Conservation (phyloP, 371 early-diverging fungal species). For the Mucor ambiguus region DNA sequence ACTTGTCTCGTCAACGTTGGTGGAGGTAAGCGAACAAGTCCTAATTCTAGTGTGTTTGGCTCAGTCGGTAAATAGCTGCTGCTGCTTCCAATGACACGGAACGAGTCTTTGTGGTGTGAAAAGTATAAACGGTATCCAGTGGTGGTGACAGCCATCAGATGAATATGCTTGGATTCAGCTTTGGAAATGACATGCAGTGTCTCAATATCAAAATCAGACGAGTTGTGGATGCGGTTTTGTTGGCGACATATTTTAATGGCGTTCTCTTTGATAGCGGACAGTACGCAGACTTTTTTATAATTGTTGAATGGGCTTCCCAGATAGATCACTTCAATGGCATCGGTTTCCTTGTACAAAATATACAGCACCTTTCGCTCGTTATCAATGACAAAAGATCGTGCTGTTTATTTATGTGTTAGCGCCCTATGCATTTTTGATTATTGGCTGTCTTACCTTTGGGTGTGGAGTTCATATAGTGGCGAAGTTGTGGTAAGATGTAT, state of each 20-base stretch:
- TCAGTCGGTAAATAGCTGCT: not conserved
- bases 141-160: slow-evolving; percentile 71
- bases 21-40: slow-evolving; percentile 76
- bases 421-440: not conserved
- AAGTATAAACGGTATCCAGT: slow-evolving; percentile 81
- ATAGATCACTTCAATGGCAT: slow-evolving; percentile 42
- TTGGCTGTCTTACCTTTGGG: not conserved
- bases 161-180: slow-evolving; percentile 62
- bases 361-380: slow-evolving; percentile 73
- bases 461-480: not conserved
- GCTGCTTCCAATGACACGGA: slow-evolving; percentile 8
- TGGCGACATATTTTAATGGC: slow-evolving; percentile 56
- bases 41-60: slow-evolving; percentile 64
- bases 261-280: slow-evolving; percentile 49
- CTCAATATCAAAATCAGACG: slow-evolving; percentile 53
- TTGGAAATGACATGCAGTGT: slow-evolving; percentile 68
- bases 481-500: not conserved
- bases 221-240: slow-evolving; percentile 37
- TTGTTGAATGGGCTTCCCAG: slow-evolving; percentile 21
- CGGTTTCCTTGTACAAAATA: slow-evolving; percentile 48
- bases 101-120: slow-evolving; percentile 42
- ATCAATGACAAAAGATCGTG: slow-evolving; percentile 55
- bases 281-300: slow-evolving; percentile 37
- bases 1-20: not conserved
- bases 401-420: not conserved